These are phyloP conservation scores for Elaeagnus macrophylla DNA, from an alignment of 306 rosid species.

Conservation along the genomic window DNA sequence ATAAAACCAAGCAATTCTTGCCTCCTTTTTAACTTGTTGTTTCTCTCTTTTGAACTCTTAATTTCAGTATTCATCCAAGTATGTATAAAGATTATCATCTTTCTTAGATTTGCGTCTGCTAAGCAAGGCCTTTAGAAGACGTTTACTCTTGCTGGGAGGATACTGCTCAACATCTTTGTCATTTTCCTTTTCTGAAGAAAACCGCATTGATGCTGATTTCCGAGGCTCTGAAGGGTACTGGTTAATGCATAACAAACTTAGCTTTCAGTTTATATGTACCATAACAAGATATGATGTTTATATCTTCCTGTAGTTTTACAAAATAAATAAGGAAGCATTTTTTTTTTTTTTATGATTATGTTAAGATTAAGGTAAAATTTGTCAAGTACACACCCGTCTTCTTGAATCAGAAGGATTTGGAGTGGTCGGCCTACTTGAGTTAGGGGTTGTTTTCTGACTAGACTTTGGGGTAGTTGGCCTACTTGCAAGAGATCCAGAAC, in stretches of 20 bases:
- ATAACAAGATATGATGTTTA: too few species aligned
- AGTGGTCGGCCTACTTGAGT: conserved; percentile 75
- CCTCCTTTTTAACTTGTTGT: conserved; percentile 27
- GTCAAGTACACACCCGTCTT: conserved; percentile 48
- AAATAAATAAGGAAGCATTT: neutral
- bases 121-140: conserved; percentile 85
- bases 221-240: conserved; percentile 93
- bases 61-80: conserved; percentile 81
- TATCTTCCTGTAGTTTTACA: neutral
- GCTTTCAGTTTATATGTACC: conserved; percentile 3
- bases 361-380: neutral
- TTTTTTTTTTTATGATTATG: neutral
- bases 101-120: conserved; percentile 97
- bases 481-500: conserved; percentile 77
- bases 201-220: conserved; percentile 86
- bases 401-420: conserved; percentile 64
- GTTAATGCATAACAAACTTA: conserved; percentile 5
- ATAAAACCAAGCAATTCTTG: conserved; percentile 21
- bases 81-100: conserved; percentile 79
- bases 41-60: conserved; percentile 20
- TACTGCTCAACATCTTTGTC: conserved; percentile 61
- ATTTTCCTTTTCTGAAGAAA: conserved; percentile 62
- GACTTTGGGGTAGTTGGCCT: conserved; percentile 58
- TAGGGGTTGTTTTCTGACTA: conserved; percentile 68
- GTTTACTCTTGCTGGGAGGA: conserved; percentile 90